These are phyloP conservation scores for Phytophthora capsici DNA, from an alignment of 352 stramenopile species.

Conservation along the genomic window DNA sequence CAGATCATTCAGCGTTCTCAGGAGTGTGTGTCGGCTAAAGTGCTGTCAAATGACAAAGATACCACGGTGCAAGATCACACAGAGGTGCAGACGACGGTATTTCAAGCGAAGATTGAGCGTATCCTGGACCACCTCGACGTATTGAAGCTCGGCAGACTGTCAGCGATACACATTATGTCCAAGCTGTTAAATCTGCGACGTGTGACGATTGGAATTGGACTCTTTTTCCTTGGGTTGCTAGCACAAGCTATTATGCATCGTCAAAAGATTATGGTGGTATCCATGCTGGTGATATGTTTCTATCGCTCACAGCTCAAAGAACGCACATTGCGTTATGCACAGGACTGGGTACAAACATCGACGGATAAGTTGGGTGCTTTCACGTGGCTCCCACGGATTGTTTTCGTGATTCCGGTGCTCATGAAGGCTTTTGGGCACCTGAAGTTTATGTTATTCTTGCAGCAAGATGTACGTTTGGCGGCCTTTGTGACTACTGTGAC, in stretches of 20 bases:
- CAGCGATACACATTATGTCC: constrained; percentile 53
- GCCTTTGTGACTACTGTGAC: constrained; percentile 49
- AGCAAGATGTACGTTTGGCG: constrained; percentile 51
- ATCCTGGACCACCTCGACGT: constrained; percentile 66
- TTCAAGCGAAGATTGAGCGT: constrained; percentile 63
- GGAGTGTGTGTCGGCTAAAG: constrained; percentile 20
- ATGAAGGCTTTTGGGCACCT: constrained; percentile 78
- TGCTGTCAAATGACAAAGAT: constrained; percentile 5
- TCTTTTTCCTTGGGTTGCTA: constrained; percentile 61
- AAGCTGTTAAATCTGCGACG: constrained; percentile 61
- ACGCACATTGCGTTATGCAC: constrained; percentile 36
- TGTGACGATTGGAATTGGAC: constrained; percentile 50
- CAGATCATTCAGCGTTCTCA: constrained; percentile 33
- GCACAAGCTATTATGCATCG: constrained; percentile 63
- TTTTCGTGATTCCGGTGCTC: constrained; percentile 59
- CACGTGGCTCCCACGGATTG: constrained; percentile 57
- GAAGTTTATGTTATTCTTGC: constrained; percentile 80
- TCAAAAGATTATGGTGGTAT: constrained; percentile 79
- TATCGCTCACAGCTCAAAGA: constrained; percentile 64
- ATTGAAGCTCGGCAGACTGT: constrained; percentile 56
- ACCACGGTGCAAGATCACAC: constrained; percentile 13
- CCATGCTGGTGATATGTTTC: constrained; percentile 69
- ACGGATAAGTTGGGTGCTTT: constrained; percentile 72
- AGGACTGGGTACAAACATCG: constrained; percentile 63
- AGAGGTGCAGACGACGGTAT: constrained; percentile 35